Base-by-base conservation (phyloP, 2,329 filamentous ascomycete genomes). In the Chaetomium olivaceum region DNA sequence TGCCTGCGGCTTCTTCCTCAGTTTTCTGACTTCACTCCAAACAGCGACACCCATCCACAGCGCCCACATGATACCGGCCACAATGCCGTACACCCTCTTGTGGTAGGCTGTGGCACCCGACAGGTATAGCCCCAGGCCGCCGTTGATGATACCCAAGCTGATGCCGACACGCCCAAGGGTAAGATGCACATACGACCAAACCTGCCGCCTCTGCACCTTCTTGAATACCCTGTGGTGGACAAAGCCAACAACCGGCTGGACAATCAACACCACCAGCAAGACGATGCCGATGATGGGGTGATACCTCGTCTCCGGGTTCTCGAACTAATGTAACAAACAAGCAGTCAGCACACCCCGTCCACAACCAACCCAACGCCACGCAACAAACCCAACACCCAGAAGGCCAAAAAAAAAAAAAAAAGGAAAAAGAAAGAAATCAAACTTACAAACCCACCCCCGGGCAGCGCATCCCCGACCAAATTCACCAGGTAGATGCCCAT, bases 261-360 rank as follows among this genome's bases (percentile, higher is more conserved):
- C 63, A 67, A 79, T 65, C 5, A 83, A 72, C 0, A 74, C 62
- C 12, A 66, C 75, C 8, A 83, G 74, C 3, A 80, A 71, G 4
- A 81, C 73, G 58, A 83, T 72, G 33, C 82, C 82, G 66, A 83
- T 79, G 67, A 83, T 80, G 39, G 80, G 80, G 68, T 84, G 82
- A 54, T 75, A 76, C 67, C 78, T 80, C 39, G 73, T 72, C 4
- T 71, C 60, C 6, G 72, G 66, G n/a, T 73, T 71, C 14, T 71
- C 67, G 7, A 81, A 66, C 75, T 80, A 51, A n/a, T n/a, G n/a
- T n/a, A n/a, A 16, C 12, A 23, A 9, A 12, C 39, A 27, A 46
- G 57, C 33, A n/a, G 57, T 39, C 27, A 61, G 16, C 52, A 55
- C 23, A 21, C 43, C 11, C 43, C 5, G 8, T 12, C 23, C 23